Conservation (phyloP, 768 basidiomycete genomes). For the Gyrodon lividus region DNA sequence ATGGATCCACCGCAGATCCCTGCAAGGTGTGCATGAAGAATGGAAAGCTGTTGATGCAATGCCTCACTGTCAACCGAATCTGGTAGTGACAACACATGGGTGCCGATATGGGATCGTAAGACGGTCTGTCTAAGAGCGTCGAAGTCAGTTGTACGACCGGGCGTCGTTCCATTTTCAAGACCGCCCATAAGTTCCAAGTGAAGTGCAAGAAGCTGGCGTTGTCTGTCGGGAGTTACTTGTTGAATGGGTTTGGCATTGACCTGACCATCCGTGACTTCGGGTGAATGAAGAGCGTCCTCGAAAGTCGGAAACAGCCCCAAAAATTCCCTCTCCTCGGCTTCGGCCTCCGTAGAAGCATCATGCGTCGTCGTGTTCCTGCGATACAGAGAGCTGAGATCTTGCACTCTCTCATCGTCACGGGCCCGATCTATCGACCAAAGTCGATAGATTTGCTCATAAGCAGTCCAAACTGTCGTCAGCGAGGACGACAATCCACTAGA, state of each 20-base stretch:
- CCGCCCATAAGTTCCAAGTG: conserved; percentile 46
- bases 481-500: neutral
- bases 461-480: conserved; percentile 36
- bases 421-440: conserved; percentile 84
- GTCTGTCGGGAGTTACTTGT: conserved; percentile 25
- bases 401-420: conserved; percentile 61
- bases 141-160: conserved; percentile 25
- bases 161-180: neutral
- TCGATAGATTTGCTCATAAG: conserved; percentile 70
- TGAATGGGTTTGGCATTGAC: conserved; percentile 20
- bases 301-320: conserved; percentile 82
- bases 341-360: conserved; percentile 60
- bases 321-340: conserved; percentile 83
- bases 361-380: conserved; percentile 56
- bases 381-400: conserved; percentile 74
- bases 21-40: conserved; percentile 44
- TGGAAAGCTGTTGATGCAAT: conserved; percentile 48
- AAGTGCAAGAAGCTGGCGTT: conserved; percentile 42
- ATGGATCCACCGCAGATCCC: conserved; percentile 28
- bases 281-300: conserved; percentile 51
- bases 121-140: conserved; percentile 32
- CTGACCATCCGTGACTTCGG: neutral
- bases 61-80: conserved; percentile 51
- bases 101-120: conserved; percentile 35
- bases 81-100: conserved; percentile 31